Conservation (phyloP, 2,329 filamentous ascomycete species). For the Bimuria novae-zelandiae region DNA sequence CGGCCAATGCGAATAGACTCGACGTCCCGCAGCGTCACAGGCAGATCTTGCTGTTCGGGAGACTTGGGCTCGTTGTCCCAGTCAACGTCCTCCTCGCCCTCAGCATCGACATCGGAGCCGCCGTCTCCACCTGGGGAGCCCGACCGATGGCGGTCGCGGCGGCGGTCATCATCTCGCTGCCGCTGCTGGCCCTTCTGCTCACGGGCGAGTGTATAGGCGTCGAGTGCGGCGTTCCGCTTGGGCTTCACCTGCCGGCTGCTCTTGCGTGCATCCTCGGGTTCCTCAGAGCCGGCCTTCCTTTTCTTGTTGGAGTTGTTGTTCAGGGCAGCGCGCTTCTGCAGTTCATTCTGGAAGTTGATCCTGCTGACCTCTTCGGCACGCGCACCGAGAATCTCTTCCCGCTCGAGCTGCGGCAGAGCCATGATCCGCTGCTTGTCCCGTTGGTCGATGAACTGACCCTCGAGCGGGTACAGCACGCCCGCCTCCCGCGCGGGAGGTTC, state of each 20-base stretch:
- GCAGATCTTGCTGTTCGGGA: constrained; percentile 66
- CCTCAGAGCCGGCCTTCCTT: constrained; percentile 78
- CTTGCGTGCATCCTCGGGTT: constrained; percentile 79
- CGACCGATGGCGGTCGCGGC: constrained; percentile 52
- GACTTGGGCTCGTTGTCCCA: constrained; percentile 65
- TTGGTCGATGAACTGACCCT: constrained; percentile 74
- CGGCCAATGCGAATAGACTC: constrained; percentile 83
- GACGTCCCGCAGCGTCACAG: constrained; percentile 77
- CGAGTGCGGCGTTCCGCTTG: constrained; percentile 74
- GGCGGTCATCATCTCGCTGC: constrained; percentile 54
- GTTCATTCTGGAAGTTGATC: constrained; percentile 78
- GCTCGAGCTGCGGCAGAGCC: constrained; percentile 84
- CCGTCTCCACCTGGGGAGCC: constrained; percentile 46
- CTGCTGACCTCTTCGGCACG: constrained; percentile 82
- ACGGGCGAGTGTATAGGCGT: constrained; percentile 61
- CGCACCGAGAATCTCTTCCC: constrained; percentile 87
- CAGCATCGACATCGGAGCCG: constrained; percentile 64
- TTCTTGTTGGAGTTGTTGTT: constrained; percentile 61
- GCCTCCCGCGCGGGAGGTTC: constrained; percentile 57
- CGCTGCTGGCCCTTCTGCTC: constrained; percentile 65
- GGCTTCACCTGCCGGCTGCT: constrained; percentile 55
- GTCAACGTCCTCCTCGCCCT: constrained; percentile 77
- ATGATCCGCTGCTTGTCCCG: constrained; percentile 68
- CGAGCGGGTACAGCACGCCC: constrained; percentile 77
- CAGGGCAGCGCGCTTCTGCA: constrained; percentile 74